Evolutionary conservation across 2,329 filamentous ascomycete genomes (phyloP).

Genomic region (Hypomyces perniciosus): DNA sequence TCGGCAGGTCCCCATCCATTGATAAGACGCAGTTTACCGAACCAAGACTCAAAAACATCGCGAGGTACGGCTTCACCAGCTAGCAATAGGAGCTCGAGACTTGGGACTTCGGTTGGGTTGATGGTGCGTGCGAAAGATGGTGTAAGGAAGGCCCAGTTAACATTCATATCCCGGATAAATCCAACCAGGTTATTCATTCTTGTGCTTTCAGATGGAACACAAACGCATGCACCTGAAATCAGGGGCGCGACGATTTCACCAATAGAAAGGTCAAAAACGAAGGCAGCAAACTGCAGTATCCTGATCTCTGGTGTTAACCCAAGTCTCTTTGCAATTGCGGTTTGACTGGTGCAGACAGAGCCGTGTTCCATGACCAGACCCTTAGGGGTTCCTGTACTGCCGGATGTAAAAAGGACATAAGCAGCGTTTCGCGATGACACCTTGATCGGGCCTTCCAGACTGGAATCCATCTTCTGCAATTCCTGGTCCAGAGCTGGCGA

Average conservation of each 20-base stretch:
- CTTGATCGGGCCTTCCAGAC: neutral
- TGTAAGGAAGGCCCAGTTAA: constrained; percentile 3
- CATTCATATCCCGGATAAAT: neutral
- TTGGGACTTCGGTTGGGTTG: constrained; percentile 1
- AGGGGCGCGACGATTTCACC: constrained; percentile 2
- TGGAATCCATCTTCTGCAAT: neutral
- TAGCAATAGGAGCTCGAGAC: neutral
- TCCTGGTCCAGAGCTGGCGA: neutral
- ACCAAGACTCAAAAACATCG: constrained; percentile 1
- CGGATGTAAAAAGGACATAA: constrained; percentile 16
- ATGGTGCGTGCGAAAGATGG: constrained; percentile 1
- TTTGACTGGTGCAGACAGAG: neutral
- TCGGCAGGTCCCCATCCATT: constrained; percentile 7
- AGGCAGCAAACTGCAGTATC: constrained; percentile 7
- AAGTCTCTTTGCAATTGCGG: neutral
- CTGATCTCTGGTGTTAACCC: neutral
- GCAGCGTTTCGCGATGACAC: constrained; percentile 5
- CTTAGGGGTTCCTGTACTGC: constrained; percentile 16
- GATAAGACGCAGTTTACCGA: constrained; percentile 1
- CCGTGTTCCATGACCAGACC: constrained; percentile 16
- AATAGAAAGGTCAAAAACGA: constrained; percentile 3
- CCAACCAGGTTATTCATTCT: constrained; percentile 1
- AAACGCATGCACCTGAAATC: constrained; percentile 3
- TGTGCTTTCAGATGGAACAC: constrained; percentile 3
- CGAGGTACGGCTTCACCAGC: constrained; percentile 4